Evolutionary conservation across 2,329 filamentous ascomycete genomes (phyloP).

Genomic region (Pseudogymnoascus sp.): DNA sequence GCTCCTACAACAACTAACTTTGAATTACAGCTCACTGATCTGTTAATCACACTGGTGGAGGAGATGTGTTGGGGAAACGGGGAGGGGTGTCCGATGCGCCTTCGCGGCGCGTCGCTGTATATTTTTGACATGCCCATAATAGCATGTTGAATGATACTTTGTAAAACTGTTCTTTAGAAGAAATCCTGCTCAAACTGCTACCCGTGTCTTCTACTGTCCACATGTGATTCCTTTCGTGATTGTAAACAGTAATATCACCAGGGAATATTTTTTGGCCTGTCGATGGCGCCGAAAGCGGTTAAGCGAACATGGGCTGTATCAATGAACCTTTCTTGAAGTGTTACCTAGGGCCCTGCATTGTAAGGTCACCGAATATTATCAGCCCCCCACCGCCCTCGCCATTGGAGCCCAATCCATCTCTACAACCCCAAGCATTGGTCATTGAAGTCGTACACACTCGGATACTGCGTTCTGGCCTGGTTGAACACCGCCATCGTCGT

Average conservation of each 20-base stretch:
- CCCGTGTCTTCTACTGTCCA: background rate
- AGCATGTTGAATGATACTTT: slow-evolving; percentile 24
- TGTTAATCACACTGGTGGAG: slow-evolving; percentile 23
- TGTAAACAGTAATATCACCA: slow-evolving; percentile 2
- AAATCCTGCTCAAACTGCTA: slow-evolving; percentile 23
- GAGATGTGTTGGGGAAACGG: slow-evolving; percentile 9
- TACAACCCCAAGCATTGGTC: slow-evolving; percentile 7
- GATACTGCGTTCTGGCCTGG: background rate
- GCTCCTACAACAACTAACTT: background rate
- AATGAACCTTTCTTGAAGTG: slow-evolving; percentile 6
- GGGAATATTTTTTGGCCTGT: slow-evolving; percentile 4
- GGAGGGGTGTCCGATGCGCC: slow-evolving; percentile 9
- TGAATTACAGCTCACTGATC: slow-evolving; percentile 25
- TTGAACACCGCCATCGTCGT: background rate
- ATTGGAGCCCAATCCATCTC: background rate
- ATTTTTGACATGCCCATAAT: slow-evolving; percentile 23
- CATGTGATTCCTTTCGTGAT: slow-evolving; percentile 6
- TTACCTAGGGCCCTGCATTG: slow-evolving; percentile 2
- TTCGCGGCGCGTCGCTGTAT: slow-evolving; percentile 17
- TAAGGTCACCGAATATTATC: slow-evolving; percentile 9
- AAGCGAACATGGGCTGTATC: slow-evolving; percentile 4
- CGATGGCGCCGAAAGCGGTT: background rate
- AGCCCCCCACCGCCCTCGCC: background rate
- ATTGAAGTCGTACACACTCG: background rate
- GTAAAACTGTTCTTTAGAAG: slow-evolving; percentile 28